A percentile compares a stretch with the other conserved stretches of the same genome.
These are phyloP conservation scores for Ramularia endophylla DNA, from an alignment of 2,329 filamentous ascomycete species.

Conservation along the genomic window DNA sequence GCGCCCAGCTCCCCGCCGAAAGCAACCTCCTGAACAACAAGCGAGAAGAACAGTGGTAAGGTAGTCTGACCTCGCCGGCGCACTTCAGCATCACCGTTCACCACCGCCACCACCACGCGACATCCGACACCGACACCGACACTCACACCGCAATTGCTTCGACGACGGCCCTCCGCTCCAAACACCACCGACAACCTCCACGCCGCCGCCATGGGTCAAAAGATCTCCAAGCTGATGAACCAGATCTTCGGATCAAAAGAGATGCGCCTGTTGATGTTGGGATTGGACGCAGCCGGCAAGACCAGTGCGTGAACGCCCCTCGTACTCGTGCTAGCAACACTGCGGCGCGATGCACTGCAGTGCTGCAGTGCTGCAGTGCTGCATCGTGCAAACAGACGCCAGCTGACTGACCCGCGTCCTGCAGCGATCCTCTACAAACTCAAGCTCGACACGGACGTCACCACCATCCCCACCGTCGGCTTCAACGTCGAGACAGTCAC, in stretches of 20 bases:
- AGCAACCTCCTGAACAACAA: too few species aligned
- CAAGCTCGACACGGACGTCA: slow-evolving; percentile 98
- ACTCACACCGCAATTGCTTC: too few species aligned
- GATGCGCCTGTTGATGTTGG: slow-evolving; percentile 97
- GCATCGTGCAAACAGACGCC: neutral
- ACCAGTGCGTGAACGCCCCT: slow-evolving; percentile 53
- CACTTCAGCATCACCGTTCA: too few species aligned
- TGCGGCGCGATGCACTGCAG: too few species aligned
- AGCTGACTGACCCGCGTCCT: neutral
- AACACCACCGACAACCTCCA: too few species aligned
- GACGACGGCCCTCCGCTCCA: too few species aligned
- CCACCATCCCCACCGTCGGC: slow-evolving; percentile 97
- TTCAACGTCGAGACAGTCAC: slow-evolving; percentile 99
- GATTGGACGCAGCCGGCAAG: slow-evolving; percentile 95
- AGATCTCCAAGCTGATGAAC: slow-evolving; percentile 91
- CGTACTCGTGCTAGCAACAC: neutral
- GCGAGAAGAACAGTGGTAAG: too few species aligned
- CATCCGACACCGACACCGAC: too few species aligned
- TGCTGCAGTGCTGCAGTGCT: too few species aligned
- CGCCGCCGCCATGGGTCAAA: slow-evolving; percentile 68
- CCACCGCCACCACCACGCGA: too few species aligned
- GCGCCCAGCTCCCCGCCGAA: too few species aligned
- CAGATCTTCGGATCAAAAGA: slow-evolving; percentile 99
- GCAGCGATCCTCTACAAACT: slow-evolving; percentile 95
- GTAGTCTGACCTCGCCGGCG: too few species aligned